These are phyloP conservation scores for Mycena olivaceomarginata DNA, from an alignment of 768 basidiomycete genomes.

Conservation along the genomic window DNA sequence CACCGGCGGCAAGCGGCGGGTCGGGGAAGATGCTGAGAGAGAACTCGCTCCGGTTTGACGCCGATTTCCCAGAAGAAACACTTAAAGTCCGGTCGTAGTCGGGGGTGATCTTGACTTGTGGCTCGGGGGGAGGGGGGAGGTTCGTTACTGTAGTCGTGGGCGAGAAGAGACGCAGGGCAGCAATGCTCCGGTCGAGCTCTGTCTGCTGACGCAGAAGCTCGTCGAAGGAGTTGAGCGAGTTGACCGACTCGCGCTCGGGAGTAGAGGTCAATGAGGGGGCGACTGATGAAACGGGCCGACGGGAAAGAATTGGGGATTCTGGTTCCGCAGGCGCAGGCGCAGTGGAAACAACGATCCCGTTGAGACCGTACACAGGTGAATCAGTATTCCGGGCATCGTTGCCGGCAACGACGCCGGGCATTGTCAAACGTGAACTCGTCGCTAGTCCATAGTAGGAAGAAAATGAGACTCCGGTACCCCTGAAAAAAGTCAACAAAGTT, in stretches of 20 bases:
- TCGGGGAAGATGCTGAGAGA: constrained; percentile 84
- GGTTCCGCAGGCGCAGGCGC: constrained; percentile 22
- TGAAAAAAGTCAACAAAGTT: too few relatives aligned
- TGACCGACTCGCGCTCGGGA: constrained; percentile 52
- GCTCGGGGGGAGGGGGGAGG: constrained; percentile 28
- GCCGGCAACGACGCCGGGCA: constrained; percentile 26
- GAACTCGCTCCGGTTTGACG: constrained; percentile 70
- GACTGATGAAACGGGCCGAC: constrained; percentile 23
- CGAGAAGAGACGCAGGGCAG: constrained; percentile 70
- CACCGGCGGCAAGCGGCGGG: constrained; percentile 65
- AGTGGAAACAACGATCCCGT: constrained; percentile 55
- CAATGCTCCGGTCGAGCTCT: constrained; percentile 80
- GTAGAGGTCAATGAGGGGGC: constrained; percentile 28
- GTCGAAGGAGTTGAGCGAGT: constrained; percentile 64
- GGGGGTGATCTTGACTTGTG: neutral
- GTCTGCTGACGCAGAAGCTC: constrained; percentile 76
- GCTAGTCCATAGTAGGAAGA: constrained; percentile 59
- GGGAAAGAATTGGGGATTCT: constrained; percentile 40
- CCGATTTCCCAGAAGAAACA: constrained; percentile 50
- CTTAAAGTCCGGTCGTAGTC: constrained; percentile 20
- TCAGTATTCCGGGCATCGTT: constrained; percentile 45
- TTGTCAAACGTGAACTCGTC: constrained; percentile 39
- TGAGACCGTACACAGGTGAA: constrained; percentile 68
- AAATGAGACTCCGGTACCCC: constrained; percentile 49
- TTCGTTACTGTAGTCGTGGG: constrained; percentile 39